Percentiles rank a stretch among this genome's conserved stretches.
phyloP scores from a whole-genome alignment of 2,329 filamentous ascomycete species.

The Aspergillus aculeatus region DNA sequence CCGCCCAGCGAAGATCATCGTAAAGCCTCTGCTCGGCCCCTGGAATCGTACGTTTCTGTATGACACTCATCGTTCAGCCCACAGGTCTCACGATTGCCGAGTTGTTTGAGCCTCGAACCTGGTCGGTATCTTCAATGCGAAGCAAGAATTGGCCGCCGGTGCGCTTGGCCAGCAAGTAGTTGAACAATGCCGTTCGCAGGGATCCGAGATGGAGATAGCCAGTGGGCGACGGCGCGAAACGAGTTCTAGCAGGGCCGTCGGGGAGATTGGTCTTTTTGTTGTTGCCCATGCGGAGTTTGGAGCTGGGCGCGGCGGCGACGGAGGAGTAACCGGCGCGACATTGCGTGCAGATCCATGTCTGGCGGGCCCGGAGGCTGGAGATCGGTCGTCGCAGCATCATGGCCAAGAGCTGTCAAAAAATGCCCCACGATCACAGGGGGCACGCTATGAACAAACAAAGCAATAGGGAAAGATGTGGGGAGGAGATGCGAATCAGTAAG shows the following conservation, averaged over 20 bases:
- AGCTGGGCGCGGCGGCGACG: slow-evolving; percentile 19
- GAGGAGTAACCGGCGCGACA: slow-evolving; percentile 37
- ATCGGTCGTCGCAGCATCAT: slow-evolving; percentile 30
- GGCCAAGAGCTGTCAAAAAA: neutral
- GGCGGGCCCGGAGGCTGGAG: slow-evolving; percentile 27
- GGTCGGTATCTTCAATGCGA: slow-evolving; percentile 92
- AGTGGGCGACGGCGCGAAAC: slow-evolving; percentile 94
- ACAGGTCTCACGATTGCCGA: neutral
- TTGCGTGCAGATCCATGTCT: slow-evolving; percentile 38
- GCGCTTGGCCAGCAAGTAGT: slow-evolving; percentile 82
- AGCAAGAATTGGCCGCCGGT: slow-evolving; percentile 89
- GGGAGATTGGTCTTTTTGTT: slow-evolving; percentile 43
- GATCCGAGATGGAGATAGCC: slow-evolving; percentile 92
- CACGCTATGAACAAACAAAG: neutral
- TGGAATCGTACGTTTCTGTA: slow-evolving; percentile 77
- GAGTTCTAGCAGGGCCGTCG: slow-evolving; percentile 65
- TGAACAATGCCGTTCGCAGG: slow-evolving; percentile 89
- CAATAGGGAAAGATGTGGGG: neutral
- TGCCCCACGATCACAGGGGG: neutral
- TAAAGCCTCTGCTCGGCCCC: slow-evolving; percentile 77
- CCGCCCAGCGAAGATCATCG: slow-evolving; percentile 82
- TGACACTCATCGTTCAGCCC: slow-evolving; percentile 22
- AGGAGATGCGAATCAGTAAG: neutral
- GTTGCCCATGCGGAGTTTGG: slow-evolving; percentile 24
- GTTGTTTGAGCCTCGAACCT: slow-evolving; percentile 53